Conservation (phyloP, 2,329 filamentous ascomycete species). For the Venturia aucupariae region DNA sequence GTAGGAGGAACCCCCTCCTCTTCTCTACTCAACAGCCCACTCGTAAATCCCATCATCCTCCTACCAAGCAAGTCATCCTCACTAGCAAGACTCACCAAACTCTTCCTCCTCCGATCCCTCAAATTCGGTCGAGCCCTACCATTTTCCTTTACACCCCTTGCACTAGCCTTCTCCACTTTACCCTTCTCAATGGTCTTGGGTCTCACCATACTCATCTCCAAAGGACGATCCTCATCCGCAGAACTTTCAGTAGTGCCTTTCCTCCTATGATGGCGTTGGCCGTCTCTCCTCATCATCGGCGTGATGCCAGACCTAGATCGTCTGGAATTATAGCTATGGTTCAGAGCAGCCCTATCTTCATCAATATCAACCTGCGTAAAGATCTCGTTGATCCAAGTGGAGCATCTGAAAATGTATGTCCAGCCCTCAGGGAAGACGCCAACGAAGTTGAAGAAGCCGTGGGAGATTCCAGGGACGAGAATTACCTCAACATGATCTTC, state of each 20-base stretch:
- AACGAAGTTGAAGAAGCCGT: slow-evolving; percentile 91
- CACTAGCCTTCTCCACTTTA: slow-evolving; percentile 15
- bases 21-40: slow-evolving; percentile 25
- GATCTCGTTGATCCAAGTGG: slow-evolving; percentile 71
- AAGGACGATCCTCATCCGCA: slow-evolving; percentile 68
- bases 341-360: neutral
- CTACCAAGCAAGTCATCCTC: slow-evolving; percentile 39
- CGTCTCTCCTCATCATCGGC: slow-evolving; percentile 8
- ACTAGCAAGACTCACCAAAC: slow-evolving; percentile 37
- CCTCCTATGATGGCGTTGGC: slow-evolving; percentile 36
- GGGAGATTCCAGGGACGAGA: slow-evolving; percentile 79
- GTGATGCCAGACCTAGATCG: slow-evolving; percentile 20
- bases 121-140: slow-evolving; percentile 19
- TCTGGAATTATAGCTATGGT: neutral
- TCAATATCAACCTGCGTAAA: slow-evolving; percentile 37
- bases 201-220: slow-evolving; percentile 59
- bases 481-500: slow-evolving; percentile 71
- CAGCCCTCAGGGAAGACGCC: slow-evolving; percentile 81
- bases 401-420: slow-evolving; percentile 73
- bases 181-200: slow-evolving; percentile 12
- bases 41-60: slow-evolving; percentile 39
- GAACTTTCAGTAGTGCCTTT: slow-evolving; percentile 45
- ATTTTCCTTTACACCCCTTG: slow-evolving; percentile 16
- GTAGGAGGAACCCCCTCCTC: slow-evolving; percentile 5
- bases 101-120: slow-evolving; percentile 26